Evolutionary conservation across 2,329 filamentous ascomycete species (phyloP).

Genomic region (Hypoxylon sp.): DNA sequence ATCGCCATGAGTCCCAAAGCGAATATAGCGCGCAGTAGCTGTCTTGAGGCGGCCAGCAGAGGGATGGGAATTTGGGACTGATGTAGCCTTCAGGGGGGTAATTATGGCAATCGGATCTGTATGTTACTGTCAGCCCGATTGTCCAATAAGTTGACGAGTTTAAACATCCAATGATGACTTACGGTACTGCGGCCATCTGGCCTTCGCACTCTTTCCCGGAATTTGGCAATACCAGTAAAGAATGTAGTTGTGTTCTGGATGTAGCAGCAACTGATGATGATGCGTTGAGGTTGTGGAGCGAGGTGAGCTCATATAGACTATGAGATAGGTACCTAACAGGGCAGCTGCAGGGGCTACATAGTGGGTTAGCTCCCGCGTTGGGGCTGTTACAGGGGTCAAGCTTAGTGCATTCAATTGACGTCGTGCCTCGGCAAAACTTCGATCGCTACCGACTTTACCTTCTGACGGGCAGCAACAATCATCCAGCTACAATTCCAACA

Average conservation of each 20-base stretch:
- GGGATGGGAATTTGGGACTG: slow-evolving; percentile 81
- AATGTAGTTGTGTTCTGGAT: slow-evolving; percentile 2
- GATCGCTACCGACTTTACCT: slow-evolving; percentile 6
- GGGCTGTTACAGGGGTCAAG: slow-evolving; percentile 15
- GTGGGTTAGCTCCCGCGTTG: slow-evolving; percentile 29
- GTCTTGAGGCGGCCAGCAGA: slow-evolving; percentile 78
- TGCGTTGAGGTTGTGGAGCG: slow-evolving; percentile 37
- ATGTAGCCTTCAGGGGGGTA: slow-evolving; percentile 69
- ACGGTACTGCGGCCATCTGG: slow-evolving; percentile 47
- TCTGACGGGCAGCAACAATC: neutral
- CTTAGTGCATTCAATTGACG: slow-evolving; percentile 31
- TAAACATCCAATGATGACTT: slow-evolving; percentile 12
- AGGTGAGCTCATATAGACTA: no score
- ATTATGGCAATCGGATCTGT: slow-evolving; percentile 43
- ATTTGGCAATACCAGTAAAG: neutral
- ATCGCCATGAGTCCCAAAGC: slow-evolving; percentile 84
- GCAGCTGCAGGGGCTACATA: no score
- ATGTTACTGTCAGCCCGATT: slow-evolving; percentile 25
- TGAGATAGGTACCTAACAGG: slow-evolving; percentile 19
- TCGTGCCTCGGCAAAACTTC: slow-evolving; percentile 49
- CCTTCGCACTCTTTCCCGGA: slow-evolving; percentile 18
- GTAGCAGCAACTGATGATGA: slow-evolving; percentile 1
- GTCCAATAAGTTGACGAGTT: neutral
- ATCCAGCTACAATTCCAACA: slow-evolving; percentile 11
- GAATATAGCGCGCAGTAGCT: slow-evolving; percentile 76